Base-by-base conservation (phyloP, 164 flowering plant genomes). In the Vitis labrusca region DNA sequence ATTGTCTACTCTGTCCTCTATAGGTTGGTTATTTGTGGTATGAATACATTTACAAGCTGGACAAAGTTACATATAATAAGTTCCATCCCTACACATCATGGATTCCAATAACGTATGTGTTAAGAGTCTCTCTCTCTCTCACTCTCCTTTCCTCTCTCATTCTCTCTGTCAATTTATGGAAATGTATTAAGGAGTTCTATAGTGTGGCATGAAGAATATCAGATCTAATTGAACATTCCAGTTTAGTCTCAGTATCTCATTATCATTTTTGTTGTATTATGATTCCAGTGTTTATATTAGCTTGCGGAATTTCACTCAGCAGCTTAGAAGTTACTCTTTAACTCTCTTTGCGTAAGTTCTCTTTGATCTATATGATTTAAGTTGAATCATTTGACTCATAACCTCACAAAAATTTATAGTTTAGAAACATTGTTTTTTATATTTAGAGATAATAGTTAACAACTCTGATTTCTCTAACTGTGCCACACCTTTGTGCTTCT, bases 41-140 rank as follows among this genome's bases (percentile, higher is more conserved):
- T 73, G 97, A 95, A 74, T 89, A 72, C 66, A 87, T 93, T 53
- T 95, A 93, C 91, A 95, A 90, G 90, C 79, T 93, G 86, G 99
- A 95, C 83, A 93, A 89, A 74, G 78, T 88, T 67, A 68, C 96
- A 66, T 95, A 95, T 87, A 95, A 91, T 81, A 95, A 87, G 77
- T 74, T 76, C 66, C 99, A 95, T 79, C 99, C 99, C 49, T 93
- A 91, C 87, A 95, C 99, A 68, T 95, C 99, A 54, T 95, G 99
- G 99, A 95, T 95, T 68, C 99, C 99, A 15, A 93, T 95, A 79
- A 95, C 96, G 99, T 95, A 74, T 15, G 99, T 87, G 61, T 59
- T 53, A 49, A 16, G 47, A n/a, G 30, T 13, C 44, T 37, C 44
- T 37, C 44, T 37, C 44, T 37, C 44, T 73, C n/a, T 37, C 55